A percentile compares a stretch with the other conserved stretches of the same genome.
Evolutionary conservation across 2,329 filamentous ascomycete genomes (phyloP).

Genomic region (Hypocreales sp.): DNA sequence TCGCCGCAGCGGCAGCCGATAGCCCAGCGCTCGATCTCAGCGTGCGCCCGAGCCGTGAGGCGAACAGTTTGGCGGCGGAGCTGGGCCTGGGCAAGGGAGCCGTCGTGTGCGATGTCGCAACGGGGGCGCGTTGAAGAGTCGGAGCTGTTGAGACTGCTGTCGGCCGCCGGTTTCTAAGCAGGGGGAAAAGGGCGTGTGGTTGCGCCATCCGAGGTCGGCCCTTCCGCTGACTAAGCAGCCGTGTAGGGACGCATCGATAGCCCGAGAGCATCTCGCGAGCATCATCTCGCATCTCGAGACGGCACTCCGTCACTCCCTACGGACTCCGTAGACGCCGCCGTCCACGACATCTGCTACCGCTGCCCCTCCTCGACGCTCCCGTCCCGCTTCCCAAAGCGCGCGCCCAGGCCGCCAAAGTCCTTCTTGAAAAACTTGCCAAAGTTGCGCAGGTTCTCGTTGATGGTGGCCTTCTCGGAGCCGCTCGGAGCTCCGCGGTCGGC

Average conservation of each 20-base stretch:
- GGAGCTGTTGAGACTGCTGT: too few species aligned
- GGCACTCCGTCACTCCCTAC: neutral
- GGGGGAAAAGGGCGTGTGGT: too few species aligned
- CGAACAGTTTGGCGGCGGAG: constrained; percentile 71
- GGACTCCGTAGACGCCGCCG: too few species aligned
- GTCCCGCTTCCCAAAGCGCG: constrained; percentile 52
- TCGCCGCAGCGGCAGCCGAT: constrained; percentile 53
- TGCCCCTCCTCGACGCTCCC: constrained; percentile 18
- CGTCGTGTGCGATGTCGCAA: too few species aligned
- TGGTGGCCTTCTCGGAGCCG: constrained; percentile 45
- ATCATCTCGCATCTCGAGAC: neutral
- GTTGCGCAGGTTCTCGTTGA: constrained; percentile 90
- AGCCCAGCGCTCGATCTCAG: constrained; percentile 63
- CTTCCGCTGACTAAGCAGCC: neutral
- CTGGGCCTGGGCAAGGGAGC: too few species aligned
- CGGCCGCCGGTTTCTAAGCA: too few species aligned
- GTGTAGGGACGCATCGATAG: too few species aligned
- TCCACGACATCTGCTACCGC: too few species aligned
- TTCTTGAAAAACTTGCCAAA: constrained; percentile 93
- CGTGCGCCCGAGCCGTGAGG: constrained; percentile 61
- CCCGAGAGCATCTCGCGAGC: too few species aligned
- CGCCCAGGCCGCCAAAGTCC: constrained; percentile 65
- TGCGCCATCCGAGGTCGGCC: neutral
- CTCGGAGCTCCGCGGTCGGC: constrained; percentile 11
- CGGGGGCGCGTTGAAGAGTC: too few species aligned